Conservation (phyloP, 306 rosid genomes). For the Medicago ruthenica region DNA sequence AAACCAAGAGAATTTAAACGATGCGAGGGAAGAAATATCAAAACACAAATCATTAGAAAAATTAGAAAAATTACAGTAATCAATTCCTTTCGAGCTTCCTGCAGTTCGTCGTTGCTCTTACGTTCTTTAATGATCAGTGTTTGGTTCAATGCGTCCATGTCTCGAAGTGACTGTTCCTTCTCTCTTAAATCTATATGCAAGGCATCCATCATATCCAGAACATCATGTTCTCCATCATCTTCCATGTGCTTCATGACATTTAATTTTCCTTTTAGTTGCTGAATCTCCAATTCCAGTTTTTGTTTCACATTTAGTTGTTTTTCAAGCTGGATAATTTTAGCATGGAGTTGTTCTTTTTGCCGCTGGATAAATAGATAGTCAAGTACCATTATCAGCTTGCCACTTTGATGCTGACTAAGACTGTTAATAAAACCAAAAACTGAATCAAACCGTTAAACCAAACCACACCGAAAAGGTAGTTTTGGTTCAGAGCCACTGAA, state of each 20-base stretch:
- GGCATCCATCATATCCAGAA: constrained; percentile 70
- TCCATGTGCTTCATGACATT: constrained; percentile 84
- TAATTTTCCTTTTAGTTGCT: constrained; percentile 74
- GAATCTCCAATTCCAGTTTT: constrained; percentile 90
- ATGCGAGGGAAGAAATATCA: background rate
- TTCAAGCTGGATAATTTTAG: constrained; percentile 76
- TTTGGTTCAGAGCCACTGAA: background rate
- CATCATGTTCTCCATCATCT: constrained; percentile 83
- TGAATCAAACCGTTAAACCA: background rate
- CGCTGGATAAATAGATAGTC: constrained; percentile 66
- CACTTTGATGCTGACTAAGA: constrained; percentile 34
- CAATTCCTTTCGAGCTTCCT: constrained; percentile 92
- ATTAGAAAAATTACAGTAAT: constrained; percentile 53
- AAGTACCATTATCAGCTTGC: constrained; percentile 42
- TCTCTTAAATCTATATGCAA: constrained; percentile 74
- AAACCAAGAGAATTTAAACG: constrained; percentile 28
- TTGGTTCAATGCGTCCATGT: constrained; percentile 74
- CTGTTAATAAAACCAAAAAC: background rate
- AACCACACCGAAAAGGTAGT: background rate
- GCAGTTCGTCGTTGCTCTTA: constrained; percentile 90
- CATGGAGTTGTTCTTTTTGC: constrained; percentile 80
- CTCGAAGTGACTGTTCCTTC: constrained; percentile 75
- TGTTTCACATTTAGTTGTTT: constrained; percentile 85
- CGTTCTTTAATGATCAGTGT: constrained; percentile 80
- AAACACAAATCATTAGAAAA: background rate